Percentiles rank a stretch among this genome's conserved stretches.
These are phyloP conservation scores for Fusarium dlaminii DNA, from an alignment of 2,329 filamentous ascomycete species.

Conservation along the genomic window DNA sequence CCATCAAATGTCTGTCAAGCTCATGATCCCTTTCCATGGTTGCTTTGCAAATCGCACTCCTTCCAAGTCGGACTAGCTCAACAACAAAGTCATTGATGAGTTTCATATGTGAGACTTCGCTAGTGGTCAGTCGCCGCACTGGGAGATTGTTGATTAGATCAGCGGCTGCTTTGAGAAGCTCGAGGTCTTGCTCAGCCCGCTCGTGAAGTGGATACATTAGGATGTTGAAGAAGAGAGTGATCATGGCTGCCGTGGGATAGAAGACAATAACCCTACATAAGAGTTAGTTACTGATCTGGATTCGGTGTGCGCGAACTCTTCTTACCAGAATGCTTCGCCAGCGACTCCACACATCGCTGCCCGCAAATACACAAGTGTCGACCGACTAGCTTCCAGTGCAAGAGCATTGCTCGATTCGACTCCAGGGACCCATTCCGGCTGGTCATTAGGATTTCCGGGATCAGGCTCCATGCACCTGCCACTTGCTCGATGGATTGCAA, in stretches of 20 bases:
- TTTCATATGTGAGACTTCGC: slow-evolving; percentile 53
- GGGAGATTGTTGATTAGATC: slow-evolving; percentile 55
- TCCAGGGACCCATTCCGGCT: slow-evolving; percentile 51
- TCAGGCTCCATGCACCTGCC: slow-evolving; percentile 53
- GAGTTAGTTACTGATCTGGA: background rate
- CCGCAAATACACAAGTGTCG: slow-evolving; percentile 60
- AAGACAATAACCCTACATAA: slow-evolving; percentile 61
- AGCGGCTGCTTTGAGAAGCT: slow-evolving; percentile 54
- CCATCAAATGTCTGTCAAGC: background rate
- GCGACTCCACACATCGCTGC: slow-evolving; percentile 54
- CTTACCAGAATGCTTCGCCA: slow-evolving; percentile 61
- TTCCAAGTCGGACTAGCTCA: slow-evolving; percentile 55
- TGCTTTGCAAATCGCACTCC: slow-evolving; percentile 51
- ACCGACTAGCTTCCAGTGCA: slow-evolving; percentile 64
- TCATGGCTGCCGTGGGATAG: slow-evolving; percentile 64
- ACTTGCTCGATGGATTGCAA: slow-evolving; percentile 64
- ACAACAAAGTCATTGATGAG: slow-evolving; percentile 54
- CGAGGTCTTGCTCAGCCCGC: slow-evolving; percentile 56
- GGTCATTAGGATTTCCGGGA: slow-evolving; percentile 10
- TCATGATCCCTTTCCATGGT: background rate
- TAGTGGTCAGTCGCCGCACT: slow-evolving; percentile 38
- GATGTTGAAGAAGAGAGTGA: slow-evolving; percentile 65
- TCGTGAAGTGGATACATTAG: slow-evolving; percentile 57
- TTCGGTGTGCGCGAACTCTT: fast-evolving
- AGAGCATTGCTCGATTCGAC: slow-evolving; percentile 63